Percentiles rank a stretch among this genome's conserved stretches.
Evolutionary conservation across 306 rosid genomes (phyloP).

Genomic region (Cucurbita argyrosperma): DNA sequence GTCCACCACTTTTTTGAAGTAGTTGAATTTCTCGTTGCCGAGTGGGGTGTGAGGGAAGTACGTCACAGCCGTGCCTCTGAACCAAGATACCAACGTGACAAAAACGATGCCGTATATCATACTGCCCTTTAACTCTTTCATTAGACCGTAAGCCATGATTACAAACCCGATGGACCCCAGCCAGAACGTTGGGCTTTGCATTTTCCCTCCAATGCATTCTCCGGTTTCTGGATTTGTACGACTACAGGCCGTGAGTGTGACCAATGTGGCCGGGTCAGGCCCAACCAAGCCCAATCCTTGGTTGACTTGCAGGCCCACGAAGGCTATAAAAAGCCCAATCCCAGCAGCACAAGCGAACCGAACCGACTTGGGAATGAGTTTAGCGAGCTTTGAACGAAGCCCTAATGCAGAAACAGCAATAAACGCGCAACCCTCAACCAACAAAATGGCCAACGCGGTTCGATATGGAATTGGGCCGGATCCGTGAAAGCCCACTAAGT

Average conservation of each 20-base stretch:
- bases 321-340: conserved; percentile 86
- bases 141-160: conserved; percentile 50
- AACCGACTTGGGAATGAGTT: conserved; percentile 46
- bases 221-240: conserved; percentile 47
- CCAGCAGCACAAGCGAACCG: conserved; percentile 75
- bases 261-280: conserved; percentile 49
- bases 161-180: conserved; percentile 52
- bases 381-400: conserved; percentile 63
- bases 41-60: conserved; percentile 45
- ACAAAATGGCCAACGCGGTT: conserved; percentile 57
- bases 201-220: conserved; percentile 49
- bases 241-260: conserved; percentile 56
- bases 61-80: conserved; percentile 63
- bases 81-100: conserved; percentile 65
- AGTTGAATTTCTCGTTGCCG: conserved; percentile 42
- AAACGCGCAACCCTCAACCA: conserved; percentile 52
- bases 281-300: conserved; percentile 80
- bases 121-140: conserved; percentile 62
- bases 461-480: conserved; percentile 43
- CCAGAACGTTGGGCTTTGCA: conserved; percentile 68
- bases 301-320: conserved; percentile 64
- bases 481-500: conserved; percentile 79
- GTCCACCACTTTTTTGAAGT: conserved; percentile 62
- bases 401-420: conserved; percentile 57
- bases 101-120: conserved; percentile 81